These are phyloP conservation scores for Capronia americana DNA, from an alignment of 2,329 filamentous ascomycete genomes.

Conservation along the genomic window DNA sequence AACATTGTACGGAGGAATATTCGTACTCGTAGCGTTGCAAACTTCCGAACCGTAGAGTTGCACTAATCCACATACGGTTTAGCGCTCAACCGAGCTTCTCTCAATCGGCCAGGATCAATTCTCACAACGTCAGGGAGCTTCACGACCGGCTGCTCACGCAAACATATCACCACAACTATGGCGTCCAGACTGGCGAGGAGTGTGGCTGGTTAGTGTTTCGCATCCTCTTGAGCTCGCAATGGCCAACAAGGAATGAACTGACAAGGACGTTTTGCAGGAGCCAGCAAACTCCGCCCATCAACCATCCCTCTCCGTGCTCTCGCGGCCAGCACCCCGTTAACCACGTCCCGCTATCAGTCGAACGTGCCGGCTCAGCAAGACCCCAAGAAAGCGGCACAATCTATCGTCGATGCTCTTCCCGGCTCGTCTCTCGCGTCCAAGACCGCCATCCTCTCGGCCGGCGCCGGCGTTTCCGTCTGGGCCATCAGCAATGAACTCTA, in stretches of 20 bases:
- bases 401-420: conserved; percentile 89
- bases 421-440: conserved; percentile 93
- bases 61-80: neutral
- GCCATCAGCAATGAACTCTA: conserved; percentile 99
- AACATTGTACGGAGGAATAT: neutral
- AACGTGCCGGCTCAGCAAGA: conserved; percentile 83
- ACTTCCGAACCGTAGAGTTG: too few relatives aligned
- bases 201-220: conserved; percentile 79
- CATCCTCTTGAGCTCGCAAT: conserved; percentile 36
- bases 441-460: conserved; percentile 93
- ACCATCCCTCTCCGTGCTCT: conserved; percentile 62
- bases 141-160: conserved; percentile 13
- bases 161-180: conserved; percentile 67
- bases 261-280: conserved; percentile 65
- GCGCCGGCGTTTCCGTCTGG: conserved; percentile 87
- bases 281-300: conserved; percentile 81
- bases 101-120: conserved; percentile 18
- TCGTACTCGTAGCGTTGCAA: neutral
- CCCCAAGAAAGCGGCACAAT: conserved; percentile 96
- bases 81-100: conserved; percentile 11
- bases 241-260: conserved; percentile 32
- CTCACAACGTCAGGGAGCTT: conserved; percentile 26
- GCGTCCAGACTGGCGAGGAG: conserved; percentile 96
- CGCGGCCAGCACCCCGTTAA: conserved; percentile 69
- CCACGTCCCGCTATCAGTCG: conserved; percentile 70